These are phyloP conservation scores for Ostreobium quekettii DNA, from an alignment of 139 green algal genomes.

Conservation along the genomic window DNA sequence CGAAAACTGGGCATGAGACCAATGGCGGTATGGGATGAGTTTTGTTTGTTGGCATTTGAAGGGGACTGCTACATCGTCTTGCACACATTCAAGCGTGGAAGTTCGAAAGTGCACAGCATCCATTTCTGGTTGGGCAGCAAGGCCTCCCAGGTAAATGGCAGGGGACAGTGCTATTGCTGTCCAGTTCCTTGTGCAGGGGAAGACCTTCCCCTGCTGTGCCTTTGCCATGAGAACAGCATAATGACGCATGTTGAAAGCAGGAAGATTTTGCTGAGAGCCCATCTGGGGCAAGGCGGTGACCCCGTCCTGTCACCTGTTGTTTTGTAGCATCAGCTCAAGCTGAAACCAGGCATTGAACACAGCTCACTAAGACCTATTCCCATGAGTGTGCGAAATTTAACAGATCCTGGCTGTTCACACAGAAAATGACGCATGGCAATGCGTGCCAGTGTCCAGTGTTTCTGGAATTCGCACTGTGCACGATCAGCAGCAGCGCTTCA, in stretches of 20 bases:
- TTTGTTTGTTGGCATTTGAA: constrained; percentile 1
- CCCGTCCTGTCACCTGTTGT: too few relatives aligned
- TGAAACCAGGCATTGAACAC: too few relatives aligned
- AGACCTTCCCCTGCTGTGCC: too few relatives aligned
- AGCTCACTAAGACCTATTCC: too few relatives aligned
- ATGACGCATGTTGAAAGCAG: not conserved
- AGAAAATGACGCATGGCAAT: too few relatives aligned
- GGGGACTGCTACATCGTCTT: constrained; percentile 20
- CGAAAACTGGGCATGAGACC: not conserved
- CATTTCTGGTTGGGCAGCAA: constrained; percentile 19
- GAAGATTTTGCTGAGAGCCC: not conserved
- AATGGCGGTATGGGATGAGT: not conserved
- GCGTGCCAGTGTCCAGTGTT: too few relatives aligned
- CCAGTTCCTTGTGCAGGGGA: not conserved
- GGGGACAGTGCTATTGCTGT: not conserved
- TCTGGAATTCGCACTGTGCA: too few relatives aligned
- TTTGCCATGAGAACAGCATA: not conserved
- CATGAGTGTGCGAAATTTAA: too few relatives aligned
- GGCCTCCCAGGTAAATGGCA: constrained; percentile 3
- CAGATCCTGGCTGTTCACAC: too few relatives aligned
- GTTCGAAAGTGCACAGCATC: not conserved
- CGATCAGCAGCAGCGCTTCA: too few relatives aligned
- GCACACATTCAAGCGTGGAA: constrained; percentile 5
- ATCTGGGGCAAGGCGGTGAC: too few relatives aligned
- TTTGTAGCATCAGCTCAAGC: too few relatives aligned